phyloP scores from a whole-genome alignment of 352 stramenopile genomes.

The Elongisporangium anandrum region DNA sequence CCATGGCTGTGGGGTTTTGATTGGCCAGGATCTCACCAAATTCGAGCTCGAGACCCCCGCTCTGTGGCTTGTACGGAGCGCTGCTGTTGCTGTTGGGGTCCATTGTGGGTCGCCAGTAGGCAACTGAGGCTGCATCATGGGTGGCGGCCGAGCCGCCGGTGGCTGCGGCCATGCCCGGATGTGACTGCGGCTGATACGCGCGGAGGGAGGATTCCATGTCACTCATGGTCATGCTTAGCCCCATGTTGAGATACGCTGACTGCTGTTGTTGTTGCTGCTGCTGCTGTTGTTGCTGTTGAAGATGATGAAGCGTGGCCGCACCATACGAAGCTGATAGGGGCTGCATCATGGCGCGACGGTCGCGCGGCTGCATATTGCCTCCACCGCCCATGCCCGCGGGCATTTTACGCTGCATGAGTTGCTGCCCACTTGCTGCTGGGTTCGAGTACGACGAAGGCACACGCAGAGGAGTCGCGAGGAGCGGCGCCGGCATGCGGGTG shows the following conservation, averaged over 20 bases:
- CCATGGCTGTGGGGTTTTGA: not conserved
- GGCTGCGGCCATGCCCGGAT: constrained; percentile 5
- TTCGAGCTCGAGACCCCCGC: constrained; percentile 28
- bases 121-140: constrained; percentile 8
- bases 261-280: constrained; percentile 9
- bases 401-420: not conserved
- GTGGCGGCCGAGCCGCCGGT: constrained; percentile 6
- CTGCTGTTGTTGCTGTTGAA: constrained; percentile 7
- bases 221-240: constrained; percentile 18
- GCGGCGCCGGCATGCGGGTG: not conserved
- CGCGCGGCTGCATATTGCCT: not conserved
- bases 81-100: constrained; percentile 14
- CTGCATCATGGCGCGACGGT: not conserved
- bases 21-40: constrained; percentile 33
- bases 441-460: not conserved
- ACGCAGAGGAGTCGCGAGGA: not conserved
- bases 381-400: not conserved
- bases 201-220: constrained; percentile 22
- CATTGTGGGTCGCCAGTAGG: constrained; percentile 19
- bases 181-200: constrained; percentile 13
- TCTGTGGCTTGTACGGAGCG: not conserved
- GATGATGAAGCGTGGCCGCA: not conserved
- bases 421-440: not conserved
- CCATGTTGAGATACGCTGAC: constrained; percentile 17
- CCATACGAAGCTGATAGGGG: not conserved